phyloP scores from a whole-genome alignment of 2,329 filamentous ascomycete genomes.

The Ustilaginoidea virens region DNA sequence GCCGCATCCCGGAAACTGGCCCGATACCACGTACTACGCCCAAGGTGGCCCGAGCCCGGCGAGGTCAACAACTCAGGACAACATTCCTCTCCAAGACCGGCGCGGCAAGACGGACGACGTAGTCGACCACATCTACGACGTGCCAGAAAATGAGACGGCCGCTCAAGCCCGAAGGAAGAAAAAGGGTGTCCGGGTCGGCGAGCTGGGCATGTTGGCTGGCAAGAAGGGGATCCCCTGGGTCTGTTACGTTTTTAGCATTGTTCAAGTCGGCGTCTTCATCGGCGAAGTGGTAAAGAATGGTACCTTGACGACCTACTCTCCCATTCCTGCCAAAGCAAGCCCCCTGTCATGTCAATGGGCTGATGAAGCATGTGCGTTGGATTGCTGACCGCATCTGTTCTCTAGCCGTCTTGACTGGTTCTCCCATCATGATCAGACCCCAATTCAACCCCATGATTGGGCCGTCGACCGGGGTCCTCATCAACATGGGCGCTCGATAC shows the following conservation, averaged over 20 bases:
- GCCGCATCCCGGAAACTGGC: constrained; percentile 20
- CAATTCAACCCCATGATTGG: constrained; percentile 96
- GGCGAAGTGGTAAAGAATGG: constrained; percentile 75
- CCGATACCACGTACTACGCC: constrained; percentile 44
- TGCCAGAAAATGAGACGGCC: constrained; percentile 18
- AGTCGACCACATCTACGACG: constrained; percentile 49
- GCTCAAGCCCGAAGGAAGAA: constrained; percentile 17
- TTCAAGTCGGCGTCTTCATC: constrained; percentile 77
- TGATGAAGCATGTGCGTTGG: constrained; percentile 3
- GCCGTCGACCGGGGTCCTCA: constrained; percentile 75
- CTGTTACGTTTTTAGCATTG: constrained; percentile 61
- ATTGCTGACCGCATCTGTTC: not conserved
- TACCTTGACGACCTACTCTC: too few relatives aligned
- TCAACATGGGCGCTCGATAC: constrained; percentile 93
- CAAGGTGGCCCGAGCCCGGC: constrained; percentile 14
- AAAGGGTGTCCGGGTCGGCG: constrained; percentile 36
- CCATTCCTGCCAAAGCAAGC: too few relatives aligned
- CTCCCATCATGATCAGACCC: constrained; percentile 64
- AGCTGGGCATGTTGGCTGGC: constrained; percentile 43
- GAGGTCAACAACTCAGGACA: constrained; percentile 29
- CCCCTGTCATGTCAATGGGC: too few relatives aligned
- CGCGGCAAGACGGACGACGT: constrained; percentile 24
- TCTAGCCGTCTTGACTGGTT: constrained; percentile 58
- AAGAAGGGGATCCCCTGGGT: constrained; percentile 57
- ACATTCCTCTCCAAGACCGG: constrained; percentile 42